Conservation (phyloP, 179 eudicot species). For the Beta corolliflora region DNA sequence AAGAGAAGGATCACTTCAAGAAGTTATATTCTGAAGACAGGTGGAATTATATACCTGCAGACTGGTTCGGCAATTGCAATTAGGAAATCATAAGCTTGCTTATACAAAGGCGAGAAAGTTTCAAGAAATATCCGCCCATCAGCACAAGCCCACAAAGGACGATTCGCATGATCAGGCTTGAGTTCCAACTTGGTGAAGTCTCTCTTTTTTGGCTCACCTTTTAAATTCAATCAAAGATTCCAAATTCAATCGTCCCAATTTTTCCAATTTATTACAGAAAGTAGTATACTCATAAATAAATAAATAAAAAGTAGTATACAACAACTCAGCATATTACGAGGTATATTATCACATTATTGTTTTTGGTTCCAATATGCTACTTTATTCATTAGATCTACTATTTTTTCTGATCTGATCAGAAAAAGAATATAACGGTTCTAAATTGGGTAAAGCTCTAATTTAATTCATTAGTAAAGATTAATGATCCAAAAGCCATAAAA, state of each 20-base stretch:
- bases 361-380: no score
- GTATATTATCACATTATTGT: no score
- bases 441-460: no score
- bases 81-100: conserved; percentile 97
- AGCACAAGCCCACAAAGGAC: conserved; percentile 98
- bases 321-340: no score
- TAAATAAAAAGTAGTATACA: no score
- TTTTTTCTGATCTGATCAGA: no score
- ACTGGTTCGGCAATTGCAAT: conserved; percentile 98
- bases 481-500: no score
- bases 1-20: neutral
- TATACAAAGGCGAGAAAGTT: conserved; percentile 86
- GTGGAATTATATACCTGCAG: conserved; percentile 65
- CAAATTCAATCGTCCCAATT: conserved; percentile 20
- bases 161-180: conserved; percentile 81
- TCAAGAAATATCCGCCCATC: conserved; percentile 98
- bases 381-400: no score
- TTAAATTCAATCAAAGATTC: conserved; percentile 23
- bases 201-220: conserved; percentile 60
- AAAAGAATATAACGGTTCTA: no score
- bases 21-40: neutral
- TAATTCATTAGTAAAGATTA: no score
- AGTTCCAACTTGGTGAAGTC: conserved; percentile 91
- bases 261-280: neutral
- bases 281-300: no score